Percentiles rank a stretch among this genome's conserved stretches.
phyloP scores from a whole-genome alignment of 805 yeast species.

The Lipomyces lipofer region DNA sequence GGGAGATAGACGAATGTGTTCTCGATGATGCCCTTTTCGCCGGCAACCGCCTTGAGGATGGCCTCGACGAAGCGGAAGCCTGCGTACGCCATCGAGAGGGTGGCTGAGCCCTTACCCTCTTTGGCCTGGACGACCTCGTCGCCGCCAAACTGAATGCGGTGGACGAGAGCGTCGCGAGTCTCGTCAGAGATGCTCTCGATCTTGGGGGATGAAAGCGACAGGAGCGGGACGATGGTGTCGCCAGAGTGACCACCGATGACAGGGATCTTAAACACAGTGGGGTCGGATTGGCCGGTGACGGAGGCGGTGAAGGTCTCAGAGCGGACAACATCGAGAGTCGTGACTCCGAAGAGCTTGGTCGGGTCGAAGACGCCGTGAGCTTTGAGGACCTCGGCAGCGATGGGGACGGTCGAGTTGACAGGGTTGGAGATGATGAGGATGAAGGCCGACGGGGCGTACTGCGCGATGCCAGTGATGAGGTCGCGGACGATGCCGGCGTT shows the following conservation, averaged over 20 bases:
- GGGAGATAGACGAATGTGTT: conserved; percentile 39
- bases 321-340: conserved; percentile 83
- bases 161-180: conserved; percentile 57
- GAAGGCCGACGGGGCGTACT: conserved; percentile 68
- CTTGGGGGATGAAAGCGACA: conserved; percentile 47
- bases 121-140: conserved; percentile 96
- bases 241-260: conserved; percentile 97
- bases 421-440: conserved; percentile 88
- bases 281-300: conserved; percentile 45
- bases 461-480: conserved; percentile 74
- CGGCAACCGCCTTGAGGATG: conserved; percentile 39
- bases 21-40: conserved; percentile 24
- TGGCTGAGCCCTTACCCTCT: conserved; percentile 93
- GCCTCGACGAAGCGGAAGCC: conserved; percentile 79
- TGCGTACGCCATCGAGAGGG: conserved; percentile 93
- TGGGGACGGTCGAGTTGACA: conserved; percentile 89
- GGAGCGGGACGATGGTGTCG: conserved; percentile 86
- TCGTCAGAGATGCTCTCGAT: conserved; percentile 42
- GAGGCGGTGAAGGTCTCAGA: conserved; percentile 78
- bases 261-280: conserved; percentile 57
- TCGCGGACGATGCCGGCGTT: conserved; percentile 78
- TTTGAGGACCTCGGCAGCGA: conserved; percentile 77
- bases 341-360: conserved; percentile 77
- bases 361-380: conserved; percentile 69
- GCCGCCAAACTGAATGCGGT: conserved; percentile 96